Evolutionary conservation across 139 green algal species (phyloP), one percentile per base, ranked within the genome.

Genomic region (Haematococcus lacustris): DNA sequence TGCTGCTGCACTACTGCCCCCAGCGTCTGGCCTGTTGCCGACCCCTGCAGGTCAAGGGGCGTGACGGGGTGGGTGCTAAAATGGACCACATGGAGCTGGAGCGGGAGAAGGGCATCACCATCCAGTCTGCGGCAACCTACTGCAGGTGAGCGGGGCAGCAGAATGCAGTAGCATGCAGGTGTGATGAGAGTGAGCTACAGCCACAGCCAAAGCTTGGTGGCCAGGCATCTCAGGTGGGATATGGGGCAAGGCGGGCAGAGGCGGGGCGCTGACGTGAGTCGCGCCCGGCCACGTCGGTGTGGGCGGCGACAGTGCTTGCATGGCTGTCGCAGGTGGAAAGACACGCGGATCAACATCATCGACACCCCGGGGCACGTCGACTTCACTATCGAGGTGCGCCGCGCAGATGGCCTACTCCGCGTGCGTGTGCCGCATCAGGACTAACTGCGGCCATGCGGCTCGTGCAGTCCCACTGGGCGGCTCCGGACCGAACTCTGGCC

Each of bases 1-100:
- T n/a, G n/a, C n/a, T n/a, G n/a, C n/a, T n/a, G n/a, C n/a, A n/a
- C n/a, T n/a, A n/a, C n/a, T n/a, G n/a, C n/a, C n/a, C n/a, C n/a
- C n/a, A n/a, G n/a, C n/a, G n/a, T n/a, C n/a, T n/a, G n/a, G n/a
- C n/a, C n/a, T n/a, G n/a, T n/a, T n/a, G n/a, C n/a, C n/a, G n/a
- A n/a, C 9, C 21, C 21, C 53, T 40, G 1, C 73, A 96, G 92
- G 93, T 98, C 67, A 78, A 89, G 28, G 95, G 95, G 39, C 97
- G 94, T 78, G 95, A 99, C 74, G 96, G 96, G 41, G 94, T 99
- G 37, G 96, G 96, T 2, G 96, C 96, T 33, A 99, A 97, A 70
- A 98, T 99, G 95, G 95, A 98, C 74, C 85, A 76, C 66, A 98
- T 98, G 96, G 96, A 99, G 51, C 80, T 99, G 38, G 96, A 99